Base-by-base conservation (phyloP, 495 filamentous ascomycete genomes). In the Talaromyces trachyspermus region DNA sequence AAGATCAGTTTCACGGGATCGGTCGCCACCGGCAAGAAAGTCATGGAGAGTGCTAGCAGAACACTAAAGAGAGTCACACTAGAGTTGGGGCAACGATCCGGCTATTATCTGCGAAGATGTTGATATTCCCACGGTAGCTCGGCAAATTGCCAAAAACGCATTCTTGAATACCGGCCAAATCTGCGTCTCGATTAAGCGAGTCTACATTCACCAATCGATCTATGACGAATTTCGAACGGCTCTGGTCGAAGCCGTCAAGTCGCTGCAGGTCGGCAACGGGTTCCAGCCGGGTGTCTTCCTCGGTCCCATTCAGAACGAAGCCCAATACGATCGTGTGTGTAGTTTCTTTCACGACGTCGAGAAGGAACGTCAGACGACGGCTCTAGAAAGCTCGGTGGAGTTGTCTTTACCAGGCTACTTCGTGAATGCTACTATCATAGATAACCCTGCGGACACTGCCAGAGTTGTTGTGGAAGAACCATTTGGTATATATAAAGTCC, bases 1-100 rank as follows among this genome's bases (percentile, higher is more conserved):
- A 85, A 86, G 67, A 81, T 86, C 56, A 75, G 65, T 46, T 87
- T 88, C 60, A 87, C 83, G 0, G 84, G 84, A 4, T 82, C 79
- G 5, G 78, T 72, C 23, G 57, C 70, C 1, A 84, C 81, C 0
- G 84, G 84, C 10, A 81, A 81, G 59, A 72, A 68, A 30, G 76
- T 88, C 38, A 76, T 83, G 70, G 76, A 67, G 12, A 71, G 67
- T 33, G 77, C 72, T 53, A 70, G 80, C 6, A 73, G 71, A 54
- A 83, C 79, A 0, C 56, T 88, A 30, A 86, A 86, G 61, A 64
- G 75, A 11, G 61, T 79, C 1, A 81, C 74, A 0, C 64, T 81
- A 5, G 78, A 83, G 54, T 52, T 79, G 22, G 15, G 85, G 84
- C 26, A 87, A 88, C 56, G 78, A 87, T 58, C 75, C 83, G 0